A percentile compares a stretch with the other conserved stretches of the same genome.
Evolutionary conservation across 371 early-diverging fungal genomes (phyloP).

Genomic region (Thermomucor indicae-seudaticae): DNA sequence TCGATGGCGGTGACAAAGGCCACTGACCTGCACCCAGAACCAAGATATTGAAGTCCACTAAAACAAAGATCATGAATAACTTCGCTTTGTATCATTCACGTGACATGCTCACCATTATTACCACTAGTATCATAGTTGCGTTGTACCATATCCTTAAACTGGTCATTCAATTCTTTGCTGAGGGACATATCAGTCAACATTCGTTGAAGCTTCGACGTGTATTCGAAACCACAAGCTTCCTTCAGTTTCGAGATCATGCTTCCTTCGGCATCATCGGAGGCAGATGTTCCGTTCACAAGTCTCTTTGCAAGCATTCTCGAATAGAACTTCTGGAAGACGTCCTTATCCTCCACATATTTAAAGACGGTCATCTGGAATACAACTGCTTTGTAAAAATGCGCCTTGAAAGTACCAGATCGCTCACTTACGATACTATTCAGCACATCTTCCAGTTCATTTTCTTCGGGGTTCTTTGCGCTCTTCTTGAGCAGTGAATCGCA

Average conservation of each 20-base stretch:
- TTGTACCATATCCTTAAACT: constrained; percentile 51
- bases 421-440: constrained; percentile 76
- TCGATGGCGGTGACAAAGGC: constrained; percentile 82
- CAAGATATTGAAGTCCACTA: constrained; percentile 81
- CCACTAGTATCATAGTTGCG: constrained; percentile 43
- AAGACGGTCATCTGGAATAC: constrained; percentile 65
- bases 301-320: constrained; percentile 75
- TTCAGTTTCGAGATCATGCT: constrained; percentile 69
- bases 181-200: constrained; percentile 89
- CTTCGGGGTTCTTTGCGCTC: constrained; percentile 79
- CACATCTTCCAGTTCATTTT: constrained; percentile 80
- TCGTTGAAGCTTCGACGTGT: constrained; percentile 82
- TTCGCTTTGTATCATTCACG: neutral
- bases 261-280: constrained; percentile 72
- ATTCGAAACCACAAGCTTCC: constrained; percentile 83
- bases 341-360: constrained; percentile 87
- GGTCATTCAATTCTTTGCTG: constrained; percentile 66
- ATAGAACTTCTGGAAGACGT: constrained; percentile 87
- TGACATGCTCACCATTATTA: constrained; percentile 23
- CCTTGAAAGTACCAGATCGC: neutral
- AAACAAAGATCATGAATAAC: neutral
- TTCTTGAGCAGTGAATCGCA: constrained; percentile 83
- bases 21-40: constrained; percentile 86
- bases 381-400: neutral
- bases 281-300: constrained; percentile 68